Base-by-base conservation (phyloP, 495 filamentous ascomycete species). In the Mycothermus thermophilus region DNA sequence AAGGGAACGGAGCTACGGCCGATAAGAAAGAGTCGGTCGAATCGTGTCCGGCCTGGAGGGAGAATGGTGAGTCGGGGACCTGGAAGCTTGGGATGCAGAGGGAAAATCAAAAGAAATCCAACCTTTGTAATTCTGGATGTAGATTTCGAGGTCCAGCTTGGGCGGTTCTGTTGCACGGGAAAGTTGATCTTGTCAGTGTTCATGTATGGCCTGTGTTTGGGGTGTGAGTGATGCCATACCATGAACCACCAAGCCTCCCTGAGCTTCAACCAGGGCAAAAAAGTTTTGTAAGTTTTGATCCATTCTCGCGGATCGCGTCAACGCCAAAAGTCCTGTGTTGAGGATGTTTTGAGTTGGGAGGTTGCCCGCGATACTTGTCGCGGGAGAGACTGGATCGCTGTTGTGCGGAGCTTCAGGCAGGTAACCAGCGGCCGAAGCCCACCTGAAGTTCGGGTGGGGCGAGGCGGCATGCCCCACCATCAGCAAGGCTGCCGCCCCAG, bases 101-200 rank as follows among this genome's bases (percentile, higher is more conserved):
- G 23, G 8, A 16, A 14, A 21, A 3, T 22, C n/a, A 27, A 27
- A 12, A 12, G 17, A 18, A 26, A 42, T n/a, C 57, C 30, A 57
- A 90, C 88, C 88, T 52, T 65, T 72, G 55, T 97, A 97, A 46
- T 94, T 93, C 21, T 79, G 67, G 26, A 94, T 83, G 55, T 95
- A 95, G 16, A 79, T 74, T 22, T 95, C 90, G 4, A 97, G 72
- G 50, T 97, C 90, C 37, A 95, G 79, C 47, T 93, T 94, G 0
- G 90, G 90, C 8, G 74, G 51, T 30, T 86, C 85, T 87, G 41
- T n/a, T 17, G 15, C 22, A 11, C 22, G n/a, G n/a, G n/a, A n/a
- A 25, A 11, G 27, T 29, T 12, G 8, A 3, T 9, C n/a, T 18
- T 32, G 17, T 8, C 15, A 37, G 39, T 5, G 34, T 35, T 13